phyloP scores from a whole-genome alignment of 345 rosid genomes.

The Arabidopsis suecica region DNA sequence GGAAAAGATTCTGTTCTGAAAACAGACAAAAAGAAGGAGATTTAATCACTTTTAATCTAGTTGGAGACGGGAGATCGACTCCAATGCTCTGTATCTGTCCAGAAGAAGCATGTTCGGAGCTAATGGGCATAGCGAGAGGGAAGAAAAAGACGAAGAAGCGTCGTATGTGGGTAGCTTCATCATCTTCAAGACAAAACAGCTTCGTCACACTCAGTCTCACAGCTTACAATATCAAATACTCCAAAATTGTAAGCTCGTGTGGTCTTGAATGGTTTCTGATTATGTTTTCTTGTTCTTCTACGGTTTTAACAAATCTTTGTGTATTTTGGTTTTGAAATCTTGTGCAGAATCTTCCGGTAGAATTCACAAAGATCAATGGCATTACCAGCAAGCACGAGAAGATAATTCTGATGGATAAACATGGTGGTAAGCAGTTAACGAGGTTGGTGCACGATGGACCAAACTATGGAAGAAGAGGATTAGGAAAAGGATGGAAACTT shows the following conservation, averaged over 20 bases:
- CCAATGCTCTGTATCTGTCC: conserved; percentile 36
- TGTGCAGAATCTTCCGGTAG: conserved; percentile 28
- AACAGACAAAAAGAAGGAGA: conserved; percentile 31
- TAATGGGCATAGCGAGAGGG: background rate
- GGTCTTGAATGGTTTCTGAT: background rate
- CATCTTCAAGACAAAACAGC: conserved; percentile 18
- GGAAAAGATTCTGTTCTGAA: conserved; percentile 32
- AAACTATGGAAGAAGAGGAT: conserved; percentile 17
- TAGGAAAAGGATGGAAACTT: conserved; percentile 35
- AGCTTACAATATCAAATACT: conserved; percentile 25
- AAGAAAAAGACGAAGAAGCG: background rate
- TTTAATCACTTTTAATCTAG: conserved; percentile 24
- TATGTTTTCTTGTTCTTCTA: background rate
- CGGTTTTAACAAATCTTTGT: background rate
- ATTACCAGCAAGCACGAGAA: background rate
- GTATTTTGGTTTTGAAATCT: background rate
- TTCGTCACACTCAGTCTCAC: conserved; percentile 30
- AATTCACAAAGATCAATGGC: conserved; percentile 4
- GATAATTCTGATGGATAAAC: conserved; percentile 28
- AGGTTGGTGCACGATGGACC: conserved; percentile 24
- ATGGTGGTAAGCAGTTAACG: conserved; percentile 5
- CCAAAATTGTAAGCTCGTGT: conserved; percentile 31
- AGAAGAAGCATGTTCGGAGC: conserved; percentile 31
- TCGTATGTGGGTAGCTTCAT: conserved; percentile 3
- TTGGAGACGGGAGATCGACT: conserved; percentile 21